Conservation (phyloP, 2,329 filamentous ascomycete genomes). For the Ceratocystis papillata region DNA sequence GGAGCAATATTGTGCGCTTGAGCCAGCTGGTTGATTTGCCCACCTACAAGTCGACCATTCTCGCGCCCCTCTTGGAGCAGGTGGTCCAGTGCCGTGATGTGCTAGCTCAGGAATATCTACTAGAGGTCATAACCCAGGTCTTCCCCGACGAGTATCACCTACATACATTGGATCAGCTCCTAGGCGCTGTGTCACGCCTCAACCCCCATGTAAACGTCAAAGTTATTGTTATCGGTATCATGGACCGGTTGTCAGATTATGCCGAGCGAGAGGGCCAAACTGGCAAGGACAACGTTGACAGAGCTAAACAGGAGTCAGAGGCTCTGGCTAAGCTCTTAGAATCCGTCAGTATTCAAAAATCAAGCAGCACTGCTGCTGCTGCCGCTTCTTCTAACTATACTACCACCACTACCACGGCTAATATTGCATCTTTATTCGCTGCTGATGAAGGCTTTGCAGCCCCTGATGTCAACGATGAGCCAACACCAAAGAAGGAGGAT, state of each 20-base stretch:
- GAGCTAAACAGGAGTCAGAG: constrained; percentile 60
- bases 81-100: constrained; percentile 97
- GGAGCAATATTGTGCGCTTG: constrained; percentile 87
- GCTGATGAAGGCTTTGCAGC: background rate
- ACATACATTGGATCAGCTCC: constrained; percentile 88
- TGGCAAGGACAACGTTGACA: constrained; percentile 63
- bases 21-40: constrained; percentile 94
- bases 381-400: constrained; percentile 17
- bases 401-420: background rate
- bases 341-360: constrained; percentile 59
- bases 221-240: constrained; percentile 91
- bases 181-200: constrained; percentile 81
- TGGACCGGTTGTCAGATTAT: constrained; percentile 91
- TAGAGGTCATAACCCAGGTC: constrained; percentile 97
- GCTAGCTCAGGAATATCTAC: constrained; percentile 87
- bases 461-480: background rate
- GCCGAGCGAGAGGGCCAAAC: constrained; percentile 72
- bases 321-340: constrained; percentile 69
- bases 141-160: constrained; percentile 98
- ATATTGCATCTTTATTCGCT: background rate
- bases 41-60: constrained; percentile 80
- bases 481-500: background rate
- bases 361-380: constrained; percentile 29
- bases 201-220: constrained; percentile 98
- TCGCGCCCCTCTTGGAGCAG: constrained; percentile 84